Evolutionary conservation across 805 yeast genomes (phyloP), one percentile per base, ranked within the genome.

Genomic region (Nakazawaea ishiwadae): DNA sequence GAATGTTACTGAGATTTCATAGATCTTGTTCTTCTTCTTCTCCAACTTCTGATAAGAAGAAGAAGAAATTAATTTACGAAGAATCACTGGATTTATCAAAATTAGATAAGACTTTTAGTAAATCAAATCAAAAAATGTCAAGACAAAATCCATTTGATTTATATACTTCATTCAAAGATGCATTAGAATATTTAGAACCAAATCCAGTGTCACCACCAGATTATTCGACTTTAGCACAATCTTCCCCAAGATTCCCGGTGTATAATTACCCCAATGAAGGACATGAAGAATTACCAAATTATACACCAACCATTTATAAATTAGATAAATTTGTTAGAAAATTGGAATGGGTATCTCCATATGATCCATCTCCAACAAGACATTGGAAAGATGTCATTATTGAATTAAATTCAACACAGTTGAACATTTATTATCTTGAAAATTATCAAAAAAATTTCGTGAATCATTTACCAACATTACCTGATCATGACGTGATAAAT

Each of bases 321-420:
- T 53, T 77, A 3, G 81, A 86, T 0, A 52, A 74, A 1, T 70
- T 82, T 1, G 56, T 73, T 5, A 67, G 89, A 51, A 90, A 89
- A 55, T 53, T 72, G 35, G 96, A 89, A 59, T 79, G 89, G 82
- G 47, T 77, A 1, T 72, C 86, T 4, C 96, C 96, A 0, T 84
- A 81, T 55, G 89, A 83, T 50, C 66, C 78, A 2, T 71, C 95
- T 0, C 69, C 78, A 2, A 58, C 68, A 7, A 68, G 96, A 47
- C 71, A 76, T 9, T 90, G 98, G 98, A 73, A 69, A 50, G 66
- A 72, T 32, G 72, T 73, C 33, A 66, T 84, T 17, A 68, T 87
- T 59, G 95, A 84, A 53, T 65, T 90, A 38, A 88, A 90, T 66
- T 85, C 91, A 15, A 90, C 97, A 1, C 96, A 87, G 62, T 63